Evolutionary conservation across 805 yeast species (phyloP).

Genomic region (Candida ulmi): DNA sequence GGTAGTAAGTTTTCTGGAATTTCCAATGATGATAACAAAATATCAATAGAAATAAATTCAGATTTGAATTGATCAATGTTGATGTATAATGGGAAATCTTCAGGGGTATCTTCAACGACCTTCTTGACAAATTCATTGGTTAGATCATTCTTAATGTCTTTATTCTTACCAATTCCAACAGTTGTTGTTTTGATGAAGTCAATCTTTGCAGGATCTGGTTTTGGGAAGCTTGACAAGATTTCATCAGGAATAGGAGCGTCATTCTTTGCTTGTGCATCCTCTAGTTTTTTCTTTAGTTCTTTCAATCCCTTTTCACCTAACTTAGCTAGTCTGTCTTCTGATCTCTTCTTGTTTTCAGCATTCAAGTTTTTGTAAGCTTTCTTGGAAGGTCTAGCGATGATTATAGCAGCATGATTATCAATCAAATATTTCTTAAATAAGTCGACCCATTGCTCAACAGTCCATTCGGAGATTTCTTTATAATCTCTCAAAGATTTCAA

Average conservation of each 20-base stretch:
- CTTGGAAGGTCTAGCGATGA: conserved; percentile 69
- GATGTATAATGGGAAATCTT: conserved; percentile 56
- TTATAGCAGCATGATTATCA: conserved; percentile 55
- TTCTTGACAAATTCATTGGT: conserved; percentile 22
- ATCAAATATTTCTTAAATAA: conserved; percentile 50
- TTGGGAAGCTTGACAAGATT: conserved; percentile 53
- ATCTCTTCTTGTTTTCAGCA: conserved; percentile 41
- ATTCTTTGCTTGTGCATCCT: conserved; percentile 60
- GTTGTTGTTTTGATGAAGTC: conserved; percentile 65
- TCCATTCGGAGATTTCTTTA: conserved; percentile 50
- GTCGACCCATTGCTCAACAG: conserved; percentile 58
- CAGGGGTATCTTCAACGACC: conserved; percentile 30
- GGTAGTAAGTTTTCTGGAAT: conserved; percentile 52
- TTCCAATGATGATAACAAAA: conserved; percentile 51
- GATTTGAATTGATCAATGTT: conserved; percentile 79
- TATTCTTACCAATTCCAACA: conserved; percentile 51
- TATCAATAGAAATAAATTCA: conserved; percentile 65
- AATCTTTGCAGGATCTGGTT: conserved; percentile 72
- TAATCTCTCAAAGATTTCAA: conserved; percentile 53
- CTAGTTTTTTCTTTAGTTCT: conserved; percentile 43
- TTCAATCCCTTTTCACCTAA: conserved; percentile 59
- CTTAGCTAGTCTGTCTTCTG: conserved; percentile 41
- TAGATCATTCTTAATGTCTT: conserved; percentile 27
- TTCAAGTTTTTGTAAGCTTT: conserved; percentile 49
- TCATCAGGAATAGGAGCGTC: conserved; percentile 73